phyloP scores from a whole-genome alignment of 768 basidiomycete genomes.

The Kwoniella sp. region DNA sequence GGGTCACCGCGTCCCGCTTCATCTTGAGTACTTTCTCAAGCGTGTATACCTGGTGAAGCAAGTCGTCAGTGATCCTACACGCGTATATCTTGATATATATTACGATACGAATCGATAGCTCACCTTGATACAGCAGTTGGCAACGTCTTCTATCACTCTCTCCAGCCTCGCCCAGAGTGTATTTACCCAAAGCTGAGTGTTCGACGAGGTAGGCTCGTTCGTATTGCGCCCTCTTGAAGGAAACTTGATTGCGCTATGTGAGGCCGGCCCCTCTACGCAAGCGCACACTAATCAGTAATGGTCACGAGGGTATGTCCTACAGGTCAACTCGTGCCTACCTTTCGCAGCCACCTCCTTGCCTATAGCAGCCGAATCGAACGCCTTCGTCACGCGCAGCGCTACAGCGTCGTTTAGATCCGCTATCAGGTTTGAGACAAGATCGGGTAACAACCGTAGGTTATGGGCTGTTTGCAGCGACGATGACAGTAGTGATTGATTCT shows the following conservation, averaged over 20 bases:
- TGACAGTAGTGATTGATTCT: conserved; percentile 90
- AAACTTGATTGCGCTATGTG: conserved; percentile 35
- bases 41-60: conserved; percentile 72
- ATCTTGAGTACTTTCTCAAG: conserved; percentile 89
- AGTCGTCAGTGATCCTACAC: not conserved
- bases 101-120: conserved; percentile 7
- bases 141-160: conserved; percentile 81
- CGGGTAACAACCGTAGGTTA: conserved; percentile 82
- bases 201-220: conserved; percentile 86
- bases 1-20: conserved; percentile 79
- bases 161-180: conserved; percentile 82
- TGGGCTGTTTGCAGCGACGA: conserved; percentile 94
- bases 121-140: conserved; percentile 87
- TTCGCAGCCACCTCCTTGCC: conserved; percentile 81
- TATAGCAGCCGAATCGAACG: conserved; percentile 84
- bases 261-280: conserved; percentile 16
- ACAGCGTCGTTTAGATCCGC: conserved; percentile 79
- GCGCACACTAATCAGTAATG: not conserved
- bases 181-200: conserved; percentile 80
- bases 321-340: conserved; percentile 63
- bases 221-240: conserved; percentile 24
- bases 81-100: not conserved
- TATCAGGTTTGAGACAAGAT: conserved; percentile 76
- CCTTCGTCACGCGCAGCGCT: conserved; percentile 73
- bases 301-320: not conserved